These are phyloP conservation scores for Furcasterigmium sp. DNA, from an alignment of 2,329 filamentous ascomycete species.

Conservation along the genomic window DNA sequence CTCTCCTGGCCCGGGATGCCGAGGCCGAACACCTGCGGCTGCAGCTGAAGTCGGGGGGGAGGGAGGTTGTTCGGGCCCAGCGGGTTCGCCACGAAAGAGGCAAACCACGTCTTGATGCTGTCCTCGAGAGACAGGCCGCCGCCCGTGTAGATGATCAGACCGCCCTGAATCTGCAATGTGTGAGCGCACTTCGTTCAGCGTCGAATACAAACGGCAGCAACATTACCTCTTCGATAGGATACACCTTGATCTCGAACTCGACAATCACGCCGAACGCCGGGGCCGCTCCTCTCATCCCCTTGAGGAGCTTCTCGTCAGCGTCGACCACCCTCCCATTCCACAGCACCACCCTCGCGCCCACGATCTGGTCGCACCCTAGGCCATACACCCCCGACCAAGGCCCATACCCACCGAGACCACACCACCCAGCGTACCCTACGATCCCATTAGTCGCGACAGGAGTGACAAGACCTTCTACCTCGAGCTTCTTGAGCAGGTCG, in stretches of 20 bases:
- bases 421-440: conserved; percentile 28
- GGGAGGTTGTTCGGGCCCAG: conserved; percentile 9
- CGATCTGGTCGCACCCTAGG: conserved; percentile 29
- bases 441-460: conserved; percentile 3
- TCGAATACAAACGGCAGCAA: neutral
- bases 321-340: conserved; percentile 27
- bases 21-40: conserved; percentile 20
- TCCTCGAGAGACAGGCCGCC: conserved; percentile 15
- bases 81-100: conserved; percentile 11
- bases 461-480: conserved; percentile 5
- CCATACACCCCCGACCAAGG: conserved; percentile 23
- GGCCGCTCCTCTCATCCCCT: conserved; percentile 32
- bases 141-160: conserved; percentile 23
- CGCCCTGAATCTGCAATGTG: conserved; percentile 14
- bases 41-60: no score
- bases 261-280: conserved; percentile 32
- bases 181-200: no score
- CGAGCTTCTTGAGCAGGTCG: conserved; percentile 5
- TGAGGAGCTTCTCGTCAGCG: conserved; percentile 28
- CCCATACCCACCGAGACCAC: conserved; percentile 27
- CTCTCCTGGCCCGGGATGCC: conserved; percentile 20
- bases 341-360: conserved; percentile 31
- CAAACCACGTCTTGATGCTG: conserved; percentile 13
- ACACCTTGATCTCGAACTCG: conserved; percentile 32
- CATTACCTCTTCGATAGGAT: conserved; percentile 23